Percentiles rank a stretch among this genome's conserved stretches.
Conservation (phyloP, 805 yeast genomes). For the Teunomyces tritomae region DNA sequence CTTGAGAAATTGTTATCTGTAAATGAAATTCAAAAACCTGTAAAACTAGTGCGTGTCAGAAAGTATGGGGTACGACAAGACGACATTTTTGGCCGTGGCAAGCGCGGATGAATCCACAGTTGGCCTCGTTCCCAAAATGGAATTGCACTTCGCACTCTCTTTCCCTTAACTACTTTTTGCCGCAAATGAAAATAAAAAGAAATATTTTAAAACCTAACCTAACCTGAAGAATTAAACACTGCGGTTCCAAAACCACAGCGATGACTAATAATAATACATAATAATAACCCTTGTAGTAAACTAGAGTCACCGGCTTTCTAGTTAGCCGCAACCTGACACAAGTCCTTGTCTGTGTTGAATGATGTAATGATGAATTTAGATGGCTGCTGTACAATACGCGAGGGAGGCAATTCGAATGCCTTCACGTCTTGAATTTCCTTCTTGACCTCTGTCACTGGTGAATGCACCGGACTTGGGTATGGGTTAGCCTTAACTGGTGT, state of each 20-base stretch:
- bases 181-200: slow-evolving; percentile 4
- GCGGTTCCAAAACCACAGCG: neutral
- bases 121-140: neutral
- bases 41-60: neutral
- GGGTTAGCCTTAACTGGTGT: slow-evolving; percentile 18
- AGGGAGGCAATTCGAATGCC: slow-evolving; percentile 17
- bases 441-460: slow-evolving; percentile 21
- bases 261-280: neutral
- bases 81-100: slow-evolving; percentile 2
- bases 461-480: slow-evolving; percentile 32
- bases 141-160: neutral
- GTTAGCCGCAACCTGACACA: slow-evolving; percentile 17
- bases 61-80: neutral
- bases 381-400: slow-evolving; percentile 1
- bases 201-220: slow-evolving; percentile 2
- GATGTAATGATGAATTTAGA: slow-evolving; percentile 34
- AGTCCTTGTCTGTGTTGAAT: slow-evolving; percentile 25
- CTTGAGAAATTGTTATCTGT: neutral
- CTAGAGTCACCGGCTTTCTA: neutral
- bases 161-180: slow-evolving; percentile 1
- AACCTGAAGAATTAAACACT: slow-evolving; percentile 2
- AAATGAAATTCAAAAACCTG: neutral
- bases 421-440: slow-evolving; percentile 17
- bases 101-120: neutral
- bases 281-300: neutral